A percentile compares a stretch with the other conserved stretches of the same genome.
phyloP scores from a whole-genome alignment of 116 monocot species.

The Trichopus zeylanicus region DNA sequence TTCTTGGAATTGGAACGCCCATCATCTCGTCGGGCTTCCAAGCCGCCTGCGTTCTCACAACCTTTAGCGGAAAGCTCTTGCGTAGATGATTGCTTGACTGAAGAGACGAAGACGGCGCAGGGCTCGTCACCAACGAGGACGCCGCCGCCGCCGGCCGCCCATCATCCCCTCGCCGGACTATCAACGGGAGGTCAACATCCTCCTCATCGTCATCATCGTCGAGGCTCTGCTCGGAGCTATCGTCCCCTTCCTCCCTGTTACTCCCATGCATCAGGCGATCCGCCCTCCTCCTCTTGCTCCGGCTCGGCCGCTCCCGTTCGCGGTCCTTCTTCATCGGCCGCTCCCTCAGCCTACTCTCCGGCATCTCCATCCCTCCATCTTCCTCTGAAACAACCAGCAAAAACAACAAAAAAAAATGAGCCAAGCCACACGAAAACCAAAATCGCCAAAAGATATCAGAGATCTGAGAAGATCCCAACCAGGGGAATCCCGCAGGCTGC shows the following conservation, averaged over 20 bases:
- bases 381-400: slow-evolving; percentile 48
- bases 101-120: slow-evolving; percentile 10
- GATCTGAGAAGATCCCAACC: slow-evolving; percentile 32
- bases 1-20: slow-evolving; percentile 74
- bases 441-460: background rate
- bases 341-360: slow-evolving; percentile 60
- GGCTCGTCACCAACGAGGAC: slow-evolving; percentile 16
- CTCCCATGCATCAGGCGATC: slow-evolving; percentile 62
- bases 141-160: slow-evolving; percentile 13
- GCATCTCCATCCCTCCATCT: slow-evolving; percentile 65
- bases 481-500: slow-evolving; percentile 65
- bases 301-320: slow-evolving; percentile 62
- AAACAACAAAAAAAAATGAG: background rate
- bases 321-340: slow-evolving; percentile 56
- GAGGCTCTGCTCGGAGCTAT: slow-evolving; percentile 57
- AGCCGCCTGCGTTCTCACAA: slow-evolving; percentile 26
- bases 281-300: slow-evolving; percentile 72
- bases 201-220: slow-evolving; percentile 83
- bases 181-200: slow-evolving; percentile 33
- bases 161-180: too few species aligned
- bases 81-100: slow-evolving; percentile 22
- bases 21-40: slow-evolving; percentile 86
- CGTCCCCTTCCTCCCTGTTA: slow-evolving; percentile 46
- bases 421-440: background rate
- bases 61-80: slow-evolving; percentile 43